phyloP scores from a whole-genome alignment of 352 stramenopile species.

The Phytopythium cucurbitacearum region DNA sequence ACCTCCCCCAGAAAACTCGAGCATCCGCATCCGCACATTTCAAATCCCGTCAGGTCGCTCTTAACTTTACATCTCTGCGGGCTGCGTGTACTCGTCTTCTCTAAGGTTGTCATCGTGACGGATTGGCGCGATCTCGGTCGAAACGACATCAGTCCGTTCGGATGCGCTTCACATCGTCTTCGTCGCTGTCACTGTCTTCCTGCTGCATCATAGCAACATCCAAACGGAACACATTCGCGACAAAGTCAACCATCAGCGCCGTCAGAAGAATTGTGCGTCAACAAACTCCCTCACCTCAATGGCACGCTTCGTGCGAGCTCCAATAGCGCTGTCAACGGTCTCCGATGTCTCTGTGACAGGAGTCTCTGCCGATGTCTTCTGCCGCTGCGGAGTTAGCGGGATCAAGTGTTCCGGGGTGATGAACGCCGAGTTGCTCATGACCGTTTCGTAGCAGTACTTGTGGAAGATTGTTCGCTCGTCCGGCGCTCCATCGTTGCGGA shows the following conservation, averaged over 20 bases:
- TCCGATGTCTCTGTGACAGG: constrained; percentile 11
- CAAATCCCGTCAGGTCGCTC: too few species aligned
- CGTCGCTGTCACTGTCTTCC: constrained; percentile 62
- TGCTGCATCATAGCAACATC: constrained; percentile 16
- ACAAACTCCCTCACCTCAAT: constrained; percentile 39
- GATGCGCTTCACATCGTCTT: constrained; percentile 64
- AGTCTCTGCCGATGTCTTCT: constrained; percentile 16
- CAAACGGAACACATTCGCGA: constrained; percentile 3
- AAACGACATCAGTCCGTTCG: constrained; percentile 41
- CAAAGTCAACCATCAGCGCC: constrained; percentile 1
- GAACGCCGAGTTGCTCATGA: constrained; percentile 78
- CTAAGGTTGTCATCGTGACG: too few species aligned
- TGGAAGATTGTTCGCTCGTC: constrained; percentile 75
- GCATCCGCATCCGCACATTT: too few species aligned
- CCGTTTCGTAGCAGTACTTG: constrained; percentile 88
- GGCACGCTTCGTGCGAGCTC: constrained; percentile 37
- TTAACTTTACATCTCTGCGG: too few species aligned
- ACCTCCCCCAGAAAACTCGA: too few species aligned
- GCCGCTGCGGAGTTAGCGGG: constrained; percentile 30
- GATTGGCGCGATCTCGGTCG: background rate
- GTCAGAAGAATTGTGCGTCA: too few species aligned
- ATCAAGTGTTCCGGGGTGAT: constrained; percentile 74
- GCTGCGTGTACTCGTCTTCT: too few species aligned
- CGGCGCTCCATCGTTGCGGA: constrained; percentile 42
- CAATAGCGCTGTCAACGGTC: constrained; percentile 19